A percentile compares a stretch with the other conserved stretches of the same genome.
These are phyloP conservation scores for Termitomyces sp. DNA, from an alignment of 768 basidiomycete genomes.

Conservation along the genomic window DNA sequence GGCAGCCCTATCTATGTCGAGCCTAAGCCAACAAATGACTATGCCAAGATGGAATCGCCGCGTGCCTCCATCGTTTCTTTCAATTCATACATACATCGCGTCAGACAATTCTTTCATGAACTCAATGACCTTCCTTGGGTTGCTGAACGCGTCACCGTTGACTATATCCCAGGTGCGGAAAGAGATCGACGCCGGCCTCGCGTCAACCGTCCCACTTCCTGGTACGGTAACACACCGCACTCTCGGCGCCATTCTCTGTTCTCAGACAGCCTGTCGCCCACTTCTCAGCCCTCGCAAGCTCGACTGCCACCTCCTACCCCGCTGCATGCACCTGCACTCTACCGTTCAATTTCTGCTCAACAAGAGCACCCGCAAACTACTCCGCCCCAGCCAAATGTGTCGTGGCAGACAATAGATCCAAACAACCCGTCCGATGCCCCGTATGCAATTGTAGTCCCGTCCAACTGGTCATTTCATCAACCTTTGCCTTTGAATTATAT, in stretches of 20 bases:
- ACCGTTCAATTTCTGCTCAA: neutral
- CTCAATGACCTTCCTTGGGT: conserved; percentile 32
- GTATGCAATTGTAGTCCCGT: conserved; percentile 3
- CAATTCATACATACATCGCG: conserved; percentile 19
- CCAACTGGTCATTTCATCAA: conserved; percentile 3
- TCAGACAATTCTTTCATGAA: conserved; percentile 25
- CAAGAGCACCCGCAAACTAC: neutral
- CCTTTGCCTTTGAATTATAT: neutral
- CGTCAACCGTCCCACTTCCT: conserved; percentile 7
- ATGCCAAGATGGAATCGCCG: conserved; percentile 27
- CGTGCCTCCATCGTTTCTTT: conserved; percentile 20
- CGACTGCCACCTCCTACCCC: neutral
- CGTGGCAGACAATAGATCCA: neutral
- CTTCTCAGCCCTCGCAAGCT: neutral
- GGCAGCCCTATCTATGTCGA: conserved; percentile 20
- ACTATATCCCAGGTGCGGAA: conserved; percentile 23
- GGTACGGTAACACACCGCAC: conserved; percentile 11
- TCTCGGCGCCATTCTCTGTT: conserved; percentile 5
- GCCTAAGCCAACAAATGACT: conserved; percentile 25
- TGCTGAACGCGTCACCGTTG: conserved; percentile 25
- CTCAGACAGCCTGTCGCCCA: conserved; percentile 10
- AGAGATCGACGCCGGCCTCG: conserved; percentile 11
- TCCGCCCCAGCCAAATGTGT: neutral
- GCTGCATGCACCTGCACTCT: neutral
- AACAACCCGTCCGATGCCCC: conserved; percentile 4